A percentile compares a stretch with the other conserved stretches of the same genome.
phyloP scores from a whole-genome alignment of 192 early-diverging fungal species.

The Obelidium mucronatum region DNA sequence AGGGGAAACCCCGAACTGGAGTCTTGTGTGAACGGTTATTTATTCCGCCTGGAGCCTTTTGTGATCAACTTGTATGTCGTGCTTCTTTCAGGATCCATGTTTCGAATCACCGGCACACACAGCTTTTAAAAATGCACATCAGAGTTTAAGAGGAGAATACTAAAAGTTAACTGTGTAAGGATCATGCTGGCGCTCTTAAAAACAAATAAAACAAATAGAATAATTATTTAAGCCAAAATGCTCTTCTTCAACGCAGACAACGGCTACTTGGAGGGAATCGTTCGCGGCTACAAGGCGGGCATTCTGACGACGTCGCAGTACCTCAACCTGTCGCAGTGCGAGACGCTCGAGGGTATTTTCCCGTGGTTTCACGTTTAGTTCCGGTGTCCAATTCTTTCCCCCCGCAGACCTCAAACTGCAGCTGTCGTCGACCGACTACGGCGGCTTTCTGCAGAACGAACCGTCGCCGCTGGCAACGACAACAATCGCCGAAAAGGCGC shows the following conservation, averaged over 20 bases:
- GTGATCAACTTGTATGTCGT: no score
- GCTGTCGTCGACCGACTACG: conserved; percentile 95
- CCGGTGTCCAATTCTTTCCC: background rate
- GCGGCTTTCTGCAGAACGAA: conserved; percentile 92
- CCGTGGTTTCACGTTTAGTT: background rate
- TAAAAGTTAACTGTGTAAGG: no score
- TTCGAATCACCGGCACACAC: no score
- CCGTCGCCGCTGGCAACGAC: conserved; percentile 94
- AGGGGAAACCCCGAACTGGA: no score
- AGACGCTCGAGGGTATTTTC: conserved; percentile 87
- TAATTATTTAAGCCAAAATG: background rate
- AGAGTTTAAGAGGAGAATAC: no score
- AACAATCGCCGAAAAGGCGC: conserved; percentile 86
- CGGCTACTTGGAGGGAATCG: conserved; percentile 93
- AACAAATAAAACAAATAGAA: no score
- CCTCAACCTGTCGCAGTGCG: conserved; percentile 96
- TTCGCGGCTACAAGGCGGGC: conserved; percentile 92
- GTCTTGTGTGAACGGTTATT: no score
- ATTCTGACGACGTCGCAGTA: conserved; percentile 85
- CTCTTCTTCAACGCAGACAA: conserved; percentile 85
- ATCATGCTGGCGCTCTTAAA: no score
- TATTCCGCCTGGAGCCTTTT: no score
- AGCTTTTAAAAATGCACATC: no score
- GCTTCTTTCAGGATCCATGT: no score
- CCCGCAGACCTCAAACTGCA: conserved; percentile 90